A percentile compares a stretch with the other conserved stretches of the same genome.
Conservation (phyloP, 768 basidiomycete species). For the Tricholoma flavovirens region DNA sequence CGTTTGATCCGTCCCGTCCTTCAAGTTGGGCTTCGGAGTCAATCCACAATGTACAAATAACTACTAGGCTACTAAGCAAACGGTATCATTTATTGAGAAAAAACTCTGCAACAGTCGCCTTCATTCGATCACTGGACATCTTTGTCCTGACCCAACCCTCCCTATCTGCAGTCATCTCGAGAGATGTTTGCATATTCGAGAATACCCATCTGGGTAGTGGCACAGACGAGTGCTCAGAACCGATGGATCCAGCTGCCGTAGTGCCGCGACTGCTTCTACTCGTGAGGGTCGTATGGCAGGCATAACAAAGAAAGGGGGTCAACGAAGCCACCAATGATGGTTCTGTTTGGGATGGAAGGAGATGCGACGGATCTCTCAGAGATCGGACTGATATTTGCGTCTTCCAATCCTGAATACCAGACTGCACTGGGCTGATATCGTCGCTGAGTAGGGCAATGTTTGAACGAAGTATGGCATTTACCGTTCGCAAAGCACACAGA, state of each 20-base stretch:
- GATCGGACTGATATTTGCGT: slow-evolving; percentile 65
- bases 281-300: slow-evolving; percentile 51
- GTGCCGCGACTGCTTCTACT: slow-evolving; percentile 44
- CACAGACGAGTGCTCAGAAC: slow-evolving; percentile 7
- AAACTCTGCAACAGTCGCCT: slow-evolving; percentile 33
- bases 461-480: slow-evolving; percentile 21
- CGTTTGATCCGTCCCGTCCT: too few relatives aligned
- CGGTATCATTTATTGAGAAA: slow-evolving; percentile 26
- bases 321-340: slow-evolving; percentile 20
- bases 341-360: slow-evolving; percentile 11
- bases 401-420: slow-evolving; percentile 69
- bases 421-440: slow-evolving; percentile 51
- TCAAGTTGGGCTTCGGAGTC: background rate
- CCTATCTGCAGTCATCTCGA: background rate
- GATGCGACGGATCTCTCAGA: slow-evolving; percentile 25
- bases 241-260: slow-evolving; percentile 8
- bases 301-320: slow-evolving; percentile 43
- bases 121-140: slow-evolving; percentile 28
- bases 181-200: slow-evolving; percentile 10
- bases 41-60: background rate
- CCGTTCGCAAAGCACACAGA: slow-evolving; percentile 66
- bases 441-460: background rate
- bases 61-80: background rate
- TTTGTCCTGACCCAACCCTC: slow-evolving; percentile 28
- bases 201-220: slow-evolving; percentile 33